These are phyloP conservation scores for Leptosphaerulina australis DNA, from an alignment of 2,329 filamentous ascomycete species.

Conservation along the genomic window DNA sequence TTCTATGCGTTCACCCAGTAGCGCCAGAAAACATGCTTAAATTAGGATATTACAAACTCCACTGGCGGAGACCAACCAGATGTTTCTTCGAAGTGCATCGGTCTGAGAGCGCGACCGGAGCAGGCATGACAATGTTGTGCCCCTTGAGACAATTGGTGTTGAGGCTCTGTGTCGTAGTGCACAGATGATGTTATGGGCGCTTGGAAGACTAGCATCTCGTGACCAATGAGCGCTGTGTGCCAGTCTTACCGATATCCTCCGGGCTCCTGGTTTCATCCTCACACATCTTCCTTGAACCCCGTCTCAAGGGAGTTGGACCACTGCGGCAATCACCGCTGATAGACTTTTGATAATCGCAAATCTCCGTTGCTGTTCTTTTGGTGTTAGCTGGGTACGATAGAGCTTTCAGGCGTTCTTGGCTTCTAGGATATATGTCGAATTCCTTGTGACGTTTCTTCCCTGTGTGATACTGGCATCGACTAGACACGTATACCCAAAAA, in stretches of 20 bases:
- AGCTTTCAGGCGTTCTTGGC: slow-evolving; percentile 16
- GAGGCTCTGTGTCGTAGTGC: slow-evolving; percentile 26
- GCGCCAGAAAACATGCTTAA: slow-evolving; percentile 30
- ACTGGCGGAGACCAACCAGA: slow-evolving; percentile 33
- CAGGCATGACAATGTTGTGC: slow-evolving; percentile 36
- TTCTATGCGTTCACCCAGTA: slow-evolving; percentile 37
- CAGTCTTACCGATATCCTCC: slow-evolving; percentile 18
- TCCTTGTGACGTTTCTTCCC: background rate
- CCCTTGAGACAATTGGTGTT: slow-evolving; percentile 51
- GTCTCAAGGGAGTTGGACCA: slow-evolving; percentile 14
- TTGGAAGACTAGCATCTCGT: slow-evolving; percentile 9
- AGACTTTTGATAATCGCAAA: slow-evolving; percentile 3
- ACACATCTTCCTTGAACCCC: slow-evolving; percentile 13
- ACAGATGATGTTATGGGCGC: slow-evolving; percentile 24
- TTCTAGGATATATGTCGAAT: background rate
- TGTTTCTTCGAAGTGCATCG: slow-evolving; percentile 23
- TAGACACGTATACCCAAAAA: too few relatives aligned
- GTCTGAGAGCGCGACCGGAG: slow-evolving; percentile 19
- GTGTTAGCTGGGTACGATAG: background rate
- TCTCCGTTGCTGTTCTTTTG: slow-evolving; percentile 9
- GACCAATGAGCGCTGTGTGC: slow-evolving; percentile 24
- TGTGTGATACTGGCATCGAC: background rate
- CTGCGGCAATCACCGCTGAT: slow-evolving; percentile 7
- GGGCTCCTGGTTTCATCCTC: slow-evolving; percentile 27
- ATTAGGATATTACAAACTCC: slow-evolving; percentile 25